phyloP scores from a whole-genome alignment of 768 basidiomycete genomes.

The Mycena kentingensis region DNA sequence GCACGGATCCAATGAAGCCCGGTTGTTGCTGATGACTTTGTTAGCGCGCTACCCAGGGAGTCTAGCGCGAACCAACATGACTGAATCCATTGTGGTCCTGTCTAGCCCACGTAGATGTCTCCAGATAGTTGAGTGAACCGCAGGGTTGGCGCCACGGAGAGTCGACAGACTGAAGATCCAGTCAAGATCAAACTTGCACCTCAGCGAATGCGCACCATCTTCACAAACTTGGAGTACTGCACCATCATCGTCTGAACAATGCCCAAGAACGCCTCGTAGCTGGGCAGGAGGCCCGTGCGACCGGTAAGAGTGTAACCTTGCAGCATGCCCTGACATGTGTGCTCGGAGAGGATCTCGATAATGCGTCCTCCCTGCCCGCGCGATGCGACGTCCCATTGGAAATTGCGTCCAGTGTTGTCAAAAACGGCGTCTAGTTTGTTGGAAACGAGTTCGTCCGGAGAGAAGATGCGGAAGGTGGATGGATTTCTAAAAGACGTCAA shows the following conservation, averaged over 20 bases:
- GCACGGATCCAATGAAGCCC: constrained; percentile 83
- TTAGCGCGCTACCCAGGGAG: constrained; percentile 43
- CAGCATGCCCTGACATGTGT: constrained; percentile 87
- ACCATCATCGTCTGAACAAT: constrained; percentile 91
- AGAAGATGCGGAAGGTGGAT: constrained; percentile 81
- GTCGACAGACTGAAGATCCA: constrained; percentile 48
- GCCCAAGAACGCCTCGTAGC: constrained; percentile 89
- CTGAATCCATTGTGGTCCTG: constrained; percentile 90
- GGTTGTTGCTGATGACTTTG: constrained; percentile 1
- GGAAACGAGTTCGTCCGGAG: constrained; percentile 84
- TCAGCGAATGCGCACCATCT: constrained; percentile 62
- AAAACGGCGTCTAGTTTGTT: constrained; percentile 88
- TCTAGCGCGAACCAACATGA: constrained; percentile 90
- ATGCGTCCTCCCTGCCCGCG: constrained; percentile 78
- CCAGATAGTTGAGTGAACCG: constrained; percentile 81
- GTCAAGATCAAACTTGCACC: no score
- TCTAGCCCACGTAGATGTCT: constrained; percentile 84
- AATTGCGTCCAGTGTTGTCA: constrained; percentile 66
- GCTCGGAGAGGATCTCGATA: constrained; percentile 86
- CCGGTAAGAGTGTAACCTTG: constrained; percentile 94
- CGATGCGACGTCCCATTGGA: constrained; percentile 79
- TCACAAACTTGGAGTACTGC: constrained; percentile 85
- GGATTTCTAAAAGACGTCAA: constrained; percentile 57
- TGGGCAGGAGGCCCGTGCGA: constrained; percentile 81
- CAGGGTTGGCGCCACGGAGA: constrained; percentile 72